Evolutionary conservation across 2,329 filamentous ascomycete species (phyloP).

Genomic region (Calonectria ilicicola): DNA sequence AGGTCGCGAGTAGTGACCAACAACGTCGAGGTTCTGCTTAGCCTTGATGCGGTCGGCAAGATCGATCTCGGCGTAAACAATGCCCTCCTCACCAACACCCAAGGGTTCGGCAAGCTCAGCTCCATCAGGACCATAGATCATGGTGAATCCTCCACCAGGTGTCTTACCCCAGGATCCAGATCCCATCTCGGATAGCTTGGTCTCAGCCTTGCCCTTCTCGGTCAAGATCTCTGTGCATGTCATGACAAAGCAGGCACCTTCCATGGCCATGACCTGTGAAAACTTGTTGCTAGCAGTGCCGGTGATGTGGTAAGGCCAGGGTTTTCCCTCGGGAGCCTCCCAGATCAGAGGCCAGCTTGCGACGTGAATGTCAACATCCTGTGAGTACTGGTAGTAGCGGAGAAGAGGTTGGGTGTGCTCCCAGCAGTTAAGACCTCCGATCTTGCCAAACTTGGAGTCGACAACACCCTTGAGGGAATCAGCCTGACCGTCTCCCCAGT

Average conservation of each 20-base stretch:
- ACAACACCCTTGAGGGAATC: slow-evolving; percentile 53
- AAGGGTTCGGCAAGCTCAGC: slow-evolving; percentile 43
- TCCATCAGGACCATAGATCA: slow-evolving; percentile 49
- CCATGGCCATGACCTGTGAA: slow-evolving; percentile 66
- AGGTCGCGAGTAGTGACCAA: slow-evolving; percentile 48
- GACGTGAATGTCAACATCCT: slow-evolving; percentile 59
- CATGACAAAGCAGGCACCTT: slow-evolving; percentile 65
- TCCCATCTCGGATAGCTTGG: slow-evolving; percentile 47
- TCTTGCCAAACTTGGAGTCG: slow-evolving; percentile 49
- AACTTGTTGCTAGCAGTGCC: slow-evolving; percentile 45
- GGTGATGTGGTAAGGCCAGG: slow-evolving; percentile 41
- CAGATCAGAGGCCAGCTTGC: slow-evolving; percentile 56
- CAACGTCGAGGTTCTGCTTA: slow-evolving; percentile 51
- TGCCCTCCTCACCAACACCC: slow-evolving; percentile 44
- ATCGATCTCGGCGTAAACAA: slow-evolving; percentile 53
- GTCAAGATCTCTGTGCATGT: slow-evolving; percentile 62
- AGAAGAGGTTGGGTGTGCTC: slow-evolving; percentile 63
- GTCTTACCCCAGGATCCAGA: slow-evolving; percentile 41
- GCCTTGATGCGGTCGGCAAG: slow-evolving; percentile 35
- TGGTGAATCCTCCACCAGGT: slow-evolving; percentile 37
- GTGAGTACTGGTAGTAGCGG: slow-evolving; percentile 57
- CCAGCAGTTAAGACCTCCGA: slow-evolving; percentile 61
- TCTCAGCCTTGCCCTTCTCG: slow-evolving; percentile 48
- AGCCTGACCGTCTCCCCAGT: slow-evolving; percentile 59
- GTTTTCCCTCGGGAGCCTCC: slow-evolving; percentile 45